phyloP scores from a whole-genome alignment of 768 basidiomycete species.

The Termitomyces sp. region DNA sequence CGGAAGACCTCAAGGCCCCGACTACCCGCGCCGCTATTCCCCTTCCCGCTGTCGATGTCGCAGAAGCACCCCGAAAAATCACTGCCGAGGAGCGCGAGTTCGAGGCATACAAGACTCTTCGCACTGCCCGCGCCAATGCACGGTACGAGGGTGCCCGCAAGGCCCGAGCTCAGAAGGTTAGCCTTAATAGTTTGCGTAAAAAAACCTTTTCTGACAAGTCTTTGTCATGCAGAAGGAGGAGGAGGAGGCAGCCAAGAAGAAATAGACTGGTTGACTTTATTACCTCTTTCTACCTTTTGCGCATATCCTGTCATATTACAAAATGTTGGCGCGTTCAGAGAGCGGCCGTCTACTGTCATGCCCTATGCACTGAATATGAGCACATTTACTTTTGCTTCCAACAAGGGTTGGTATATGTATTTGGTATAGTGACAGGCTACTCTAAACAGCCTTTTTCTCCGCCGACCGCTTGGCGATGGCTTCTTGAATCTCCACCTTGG shows the following conservation, averaged over 20 bases:
- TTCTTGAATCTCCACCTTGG: slow-evolving; percentile 65
- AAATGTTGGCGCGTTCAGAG: slow-evolving; percentile 29
- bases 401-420: neutral
- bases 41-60: slow-evolving; percentile 60
- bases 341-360: slow-evolving; percentile 28
- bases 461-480: slow-evolving; percentile 47
- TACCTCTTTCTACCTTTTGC: slow-evolving; percentile 23
- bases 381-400: slow-evolving; percentile 11
- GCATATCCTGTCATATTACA: slow-evolving; percentile 23
- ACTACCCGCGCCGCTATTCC: slow-evolving; percentile 66
- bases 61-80: slow-evolving; percentile 90
- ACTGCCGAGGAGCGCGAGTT: slow-evolving; percentile 86
- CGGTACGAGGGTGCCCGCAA: slow-evolving; percentile 88
- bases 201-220: slow-evolving; percentile 11
- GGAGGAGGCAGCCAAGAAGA: slow-evolving; percentile 90
- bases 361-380: slow-evolving; percentile 33
- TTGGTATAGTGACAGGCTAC: neutral
- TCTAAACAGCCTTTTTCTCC: slow-evolving; percentile 12
- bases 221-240: slow-evolving; percentile 64
- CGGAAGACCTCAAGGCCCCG: slow-evolving; percentile 73
- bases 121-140: slow-evolving; percentile 73
- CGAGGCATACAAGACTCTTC: slow-evolving; percentile 86
- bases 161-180: slow-evolving; percentile 77
- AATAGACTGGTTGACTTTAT: slow-evolving; percentile 43
- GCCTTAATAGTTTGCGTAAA: slow-evolving; percentile 19